Evolutionary conservation across 352 stramenopile species (phyloP), one percentile per base, ranked within the genome.

Genomic region (Globisporangium mamillatum): DNA sequence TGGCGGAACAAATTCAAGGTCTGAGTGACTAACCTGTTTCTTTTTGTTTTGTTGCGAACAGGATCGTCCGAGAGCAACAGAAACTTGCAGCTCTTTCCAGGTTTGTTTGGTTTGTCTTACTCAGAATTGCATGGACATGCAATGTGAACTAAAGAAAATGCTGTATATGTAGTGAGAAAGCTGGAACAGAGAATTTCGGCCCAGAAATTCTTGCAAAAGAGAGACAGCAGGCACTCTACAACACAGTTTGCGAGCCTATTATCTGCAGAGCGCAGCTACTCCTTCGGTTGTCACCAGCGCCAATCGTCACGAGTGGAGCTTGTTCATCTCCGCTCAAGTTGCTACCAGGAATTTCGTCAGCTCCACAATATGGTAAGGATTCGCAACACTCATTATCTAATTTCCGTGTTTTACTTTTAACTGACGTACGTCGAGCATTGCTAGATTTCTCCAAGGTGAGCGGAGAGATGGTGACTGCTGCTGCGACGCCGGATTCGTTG

Each of bases 21-120:
- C 24, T 22, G 25, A 27, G 29, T 48, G 20, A 18, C 55, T 60
- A 9, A 60, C 3, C 55, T 9, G 8, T 16, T 10, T 24, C 5
- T 27, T 32, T 29, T 2, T 46, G 18, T 68, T 2, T 46, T 25
- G 27, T 32, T 60, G 32, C 7, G 4, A 22, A 20, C 48, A 94
- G 88, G 88, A 95, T 96, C 70, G 89, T 96, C 24, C 75, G 88
- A 62, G 89, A 96, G 63, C 89, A 96, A 53, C 89, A 96, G 60
- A 96, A 95, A 53, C 64, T 93, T 22, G 89, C 89, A 52, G 83
- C 81, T 65, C 66, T 72, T 27, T 77, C 75, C 27, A 90, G 27
- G 27, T 32, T 32, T 32, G 27, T 32, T 32, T 32, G 27, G 27
- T 32, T 32, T 32, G 27, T 32, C 27, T 32, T 32, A 32, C 27